phyloP scores from a whole-genome alignment of 495 filamentous ascomycete genomes.

The Neurospora tetraspora region DNA sequence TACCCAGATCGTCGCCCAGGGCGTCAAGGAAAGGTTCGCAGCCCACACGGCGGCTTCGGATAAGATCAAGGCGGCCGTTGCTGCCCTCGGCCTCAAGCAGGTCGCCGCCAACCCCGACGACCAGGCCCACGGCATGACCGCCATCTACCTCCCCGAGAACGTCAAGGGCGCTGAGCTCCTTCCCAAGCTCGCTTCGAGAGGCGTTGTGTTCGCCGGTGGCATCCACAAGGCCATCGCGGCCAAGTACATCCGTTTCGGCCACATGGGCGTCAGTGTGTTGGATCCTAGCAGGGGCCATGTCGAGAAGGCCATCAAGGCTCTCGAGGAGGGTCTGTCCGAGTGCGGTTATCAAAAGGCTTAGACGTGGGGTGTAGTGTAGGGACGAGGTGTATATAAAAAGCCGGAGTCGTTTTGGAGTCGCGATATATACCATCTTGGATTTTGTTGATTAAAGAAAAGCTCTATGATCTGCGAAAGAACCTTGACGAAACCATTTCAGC shows the following conservation, averaged over 20 bases:
- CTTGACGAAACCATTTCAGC: not conserved
- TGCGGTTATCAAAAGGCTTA: slow-evolving; percentile 52
- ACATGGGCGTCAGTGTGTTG: slow-evolving; percentile 91
- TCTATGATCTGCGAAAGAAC: not conserved
- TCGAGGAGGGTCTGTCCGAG: slow-evolving; percentile 65
- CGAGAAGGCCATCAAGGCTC: slow-evolving; percentile 65
- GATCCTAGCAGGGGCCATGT: slow-evolving; percentile 60
- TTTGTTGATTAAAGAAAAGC: not conserved
- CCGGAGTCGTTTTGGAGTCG: not conserved
- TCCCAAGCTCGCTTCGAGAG: slow-evolving; percentile 77
- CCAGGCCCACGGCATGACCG: slow-evolving; percentile 96
- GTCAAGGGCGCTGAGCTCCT: slow-evolving; percentile 71
- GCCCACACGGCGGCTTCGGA: slow-evolving; percentile 65
- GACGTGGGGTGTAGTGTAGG: not conserved
- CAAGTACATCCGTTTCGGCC: slow-evolving; percentile 59
- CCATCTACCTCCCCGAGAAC: slow-evolving; percentile 84
- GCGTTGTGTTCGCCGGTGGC: slow-evolving; percentile 88
- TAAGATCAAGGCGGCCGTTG: slow-evolving; percentile 69
- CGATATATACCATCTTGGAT: not conserved
- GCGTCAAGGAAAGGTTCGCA: slow-evolving; percentile 71
- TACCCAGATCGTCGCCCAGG: slow-evolving; percentile 67
- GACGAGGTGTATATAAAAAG: not conserved
- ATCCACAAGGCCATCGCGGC: slow-evolving; percentile 69
- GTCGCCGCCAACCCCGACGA: slow-evolving; percentile 73
- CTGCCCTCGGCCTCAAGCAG: slow-evolving; percentile 75